Base-by-base conservation (phyloP, 2,329 filamentous ascomycete species). In the Onygena corvina region DNA sequence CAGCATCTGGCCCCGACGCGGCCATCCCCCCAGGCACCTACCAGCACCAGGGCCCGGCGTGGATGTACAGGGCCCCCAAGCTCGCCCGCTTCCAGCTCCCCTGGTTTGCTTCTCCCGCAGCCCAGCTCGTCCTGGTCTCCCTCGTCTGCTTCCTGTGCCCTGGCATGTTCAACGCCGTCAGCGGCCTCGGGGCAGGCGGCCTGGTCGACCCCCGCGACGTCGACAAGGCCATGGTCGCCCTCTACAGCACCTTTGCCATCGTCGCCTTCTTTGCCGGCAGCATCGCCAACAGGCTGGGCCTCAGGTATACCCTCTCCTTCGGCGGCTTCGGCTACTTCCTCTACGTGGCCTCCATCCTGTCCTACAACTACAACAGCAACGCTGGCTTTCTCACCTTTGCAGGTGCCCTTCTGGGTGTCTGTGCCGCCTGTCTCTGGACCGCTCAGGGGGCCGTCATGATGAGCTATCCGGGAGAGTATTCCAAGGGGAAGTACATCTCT, bases 401-500 rank as follows among this genome's bases (percentile, higher is more conserved):
- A 3, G 73, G 73, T 45, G 71, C 71, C 2, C 56, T 75, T 14
- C 60, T 75, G 14, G 73, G 73, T 58, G 58, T 72, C 21, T 74
- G 71, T 52, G 72, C 70, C 18, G 71, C 69, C 53, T 61, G 73
- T 47, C 57, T 75, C 34, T 75, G 73, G 73, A 70, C 67, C 50
- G 71, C 71, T 1, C 71, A 75, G 55, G 72, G 72, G 40, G 67
- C 71, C 1, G 67, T 75, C 44, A 74, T 75, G 70, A 90, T 94
- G 79, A 81, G 84, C 34, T 94, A 94, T 64, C 88, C 88, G 1
- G 73, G 77, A 16, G 89, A 94, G 68, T 67, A 78, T 29, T 77
- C 79, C 55, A 94, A 94, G 73, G 89, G 89, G 38, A 81, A 82
- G 52, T 94, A 88, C 65, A 94, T 94, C 64, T 84, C 84, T 53